Conservation (phyloP, 2,329 filamentous ascomycete species). For the Colletotrichum cereale region DNA sequence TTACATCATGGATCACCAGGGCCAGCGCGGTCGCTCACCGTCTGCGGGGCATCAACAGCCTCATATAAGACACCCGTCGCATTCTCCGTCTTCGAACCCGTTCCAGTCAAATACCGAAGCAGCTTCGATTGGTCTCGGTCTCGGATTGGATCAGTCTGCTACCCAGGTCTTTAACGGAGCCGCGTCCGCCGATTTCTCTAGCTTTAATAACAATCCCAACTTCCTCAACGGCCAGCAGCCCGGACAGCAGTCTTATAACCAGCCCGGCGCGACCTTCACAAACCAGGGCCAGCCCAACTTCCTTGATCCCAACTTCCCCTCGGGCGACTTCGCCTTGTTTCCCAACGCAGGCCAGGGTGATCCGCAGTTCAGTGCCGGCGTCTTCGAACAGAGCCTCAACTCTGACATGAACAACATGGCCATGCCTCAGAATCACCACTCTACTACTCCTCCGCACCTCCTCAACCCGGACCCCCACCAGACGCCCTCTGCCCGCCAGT, state of each 20-base stretch:
- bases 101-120: conserved; percentile 61
- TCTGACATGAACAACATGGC: conserved; percentile 67
- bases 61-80: conserved; percentile 75
- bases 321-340: conserved; percentile 75
- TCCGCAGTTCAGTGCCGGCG: conserved; percentile 71
- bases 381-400: conserved; percentile 67
- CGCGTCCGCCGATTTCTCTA: conserved; percentile 59
- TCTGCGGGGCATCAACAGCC: conserved; percentile 68
- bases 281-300: conserved; percentile 58
- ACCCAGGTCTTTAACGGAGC: conserved; percentile 54
- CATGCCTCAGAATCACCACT: conserved; percentile 67
- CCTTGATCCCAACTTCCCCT: conserved; percentile 64
- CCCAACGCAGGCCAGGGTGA: conserved; percentile 58
- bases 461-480: conserved; percentile 62
- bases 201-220: conserved; percentile 60
- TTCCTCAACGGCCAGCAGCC: conserved; percentile 64
- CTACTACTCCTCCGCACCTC: conserved; percentile 68
- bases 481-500: conserved; percentile 65
- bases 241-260: conserved; percentile 54
- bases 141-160: conserved; percentile 67
- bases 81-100: conserved; percentile 72
- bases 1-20: conserved; percentile 57
- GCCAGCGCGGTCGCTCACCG: conserved; percentile 68
- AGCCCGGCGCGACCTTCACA: conserved; percentile 54
- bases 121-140: conserved; percentile 66